phyloP scores from a whole-genome alignment of 2,329 filamentous ascomycete genomes.

The Tolypocladium ophioglossoides region DNA sequence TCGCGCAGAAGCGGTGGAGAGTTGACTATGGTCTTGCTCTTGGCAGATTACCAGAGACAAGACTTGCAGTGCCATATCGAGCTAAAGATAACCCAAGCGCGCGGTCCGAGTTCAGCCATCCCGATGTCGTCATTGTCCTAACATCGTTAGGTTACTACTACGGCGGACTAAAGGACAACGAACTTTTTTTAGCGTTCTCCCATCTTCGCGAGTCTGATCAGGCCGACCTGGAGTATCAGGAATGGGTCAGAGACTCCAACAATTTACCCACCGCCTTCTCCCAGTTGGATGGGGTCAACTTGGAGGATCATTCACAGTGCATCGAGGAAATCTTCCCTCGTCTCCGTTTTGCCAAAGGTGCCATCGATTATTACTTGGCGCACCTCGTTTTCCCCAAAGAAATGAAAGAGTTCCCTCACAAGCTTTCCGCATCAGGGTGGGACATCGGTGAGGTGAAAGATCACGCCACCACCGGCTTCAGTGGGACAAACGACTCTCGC shows the following conservation, averaged over 20 bases:
- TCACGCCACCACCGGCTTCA: slow-evolving; percentile 49
- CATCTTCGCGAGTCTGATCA: too few species aligned
- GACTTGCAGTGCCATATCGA: too few species aligned
- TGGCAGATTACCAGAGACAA: slow-evolving; percentile 28
- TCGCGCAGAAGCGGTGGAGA: slow-evolving; percentile 47
- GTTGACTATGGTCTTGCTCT: slow-evolving; percentile 50
- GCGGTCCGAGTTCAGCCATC: too few species aligned
- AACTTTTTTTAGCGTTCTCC: too few species aligned
- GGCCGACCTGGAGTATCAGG: too few species aligned
- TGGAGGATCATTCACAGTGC: slow-evolving; percentile 40
- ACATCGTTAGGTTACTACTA: too few species aligned
- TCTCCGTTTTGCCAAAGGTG: slow-evolving; percentile 36
- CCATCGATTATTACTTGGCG: slow-evolving; percentile 51
- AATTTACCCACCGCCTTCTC: slow-evolving; percentile 32
- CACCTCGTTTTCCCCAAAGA: slow-evolving; percentile 47
- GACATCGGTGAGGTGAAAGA: slow-evolving; percentile 39
- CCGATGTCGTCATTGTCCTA: too few species aligned
- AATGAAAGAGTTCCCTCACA: slow-evolving; percentile 48
- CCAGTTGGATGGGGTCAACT: slow-evolving; percentile 39
- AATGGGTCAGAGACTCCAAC: not conserved
- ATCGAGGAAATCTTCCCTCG: slow-evolving; percentile 35
- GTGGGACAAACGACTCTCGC: slow-evolving; percentile 52
- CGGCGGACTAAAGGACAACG: too few species aligned
- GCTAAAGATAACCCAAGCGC: too few species aligned
- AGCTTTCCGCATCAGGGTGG: slow-evolving; percentile 55